Conservation (phyloP, 768 basidiomycete genomes). For the Termitomyces titanicus region DNA sequence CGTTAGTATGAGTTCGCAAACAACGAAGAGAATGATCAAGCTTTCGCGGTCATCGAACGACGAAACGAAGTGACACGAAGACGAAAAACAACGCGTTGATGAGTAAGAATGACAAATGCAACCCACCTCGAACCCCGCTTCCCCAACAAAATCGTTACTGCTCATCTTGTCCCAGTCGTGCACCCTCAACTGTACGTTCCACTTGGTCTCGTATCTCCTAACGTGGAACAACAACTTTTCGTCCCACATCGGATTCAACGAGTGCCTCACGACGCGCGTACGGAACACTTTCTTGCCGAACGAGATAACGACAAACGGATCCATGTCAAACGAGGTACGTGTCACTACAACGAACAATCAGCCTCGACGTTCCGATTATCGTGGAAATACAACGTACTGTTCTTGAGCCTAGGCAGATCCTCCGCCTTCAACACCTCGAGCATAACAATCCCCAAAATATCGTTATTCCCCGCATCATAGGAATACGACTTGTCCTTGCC, state of each 20-base stretch:
- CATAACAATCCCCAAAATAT: conserved; percentile 93
- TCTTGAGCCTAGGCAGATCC: conserved; percentile 82
- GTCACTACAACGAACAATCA: conserved; percentile 49
- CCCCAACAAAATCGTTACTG: conserved; percentile 87
- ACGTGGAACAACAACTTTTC: conserved; percentile 97
- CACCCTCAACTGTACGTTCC: conserved; percentile 75
- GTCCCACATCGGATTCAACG: conserved; percentile 84
- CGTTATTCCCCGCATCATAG: conserved; percentile 60
- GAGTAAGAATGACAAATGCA: too few relatives aligned
- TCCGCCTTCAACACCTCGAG: conserved; percentile 82
- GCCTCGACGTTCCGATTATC: not conserved
- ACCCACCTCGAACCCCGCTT: conserved; percentile 61
- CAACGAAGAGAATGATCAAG: too few relatives aligned
- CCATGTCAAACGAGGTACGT: conserved; percentile 92
- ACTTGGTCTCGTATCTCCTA: conserved; percentile 53
- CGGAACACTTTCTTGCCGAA: conserved; percentile 98
- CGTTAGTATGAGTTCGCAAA: not conserved
- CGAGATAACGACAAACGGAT: conserved; percentile 92
- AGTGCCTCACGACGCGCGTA: conserved; percentile 84
- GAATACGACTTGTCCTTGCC: conserved; percentile 35
- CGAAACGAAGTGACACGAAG: too few relatives aligned
- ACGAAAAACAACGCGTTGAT: too few relatives aligned
- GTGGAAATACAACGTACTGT: conserved; percentile 54
- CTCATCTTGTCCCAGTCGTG: conserved; percentile 97
- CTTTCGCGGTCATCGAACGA: too few relatives aligned